Conservation (phyloP, 441 rosid genomes). For the Omphalea diandra region DNA sequence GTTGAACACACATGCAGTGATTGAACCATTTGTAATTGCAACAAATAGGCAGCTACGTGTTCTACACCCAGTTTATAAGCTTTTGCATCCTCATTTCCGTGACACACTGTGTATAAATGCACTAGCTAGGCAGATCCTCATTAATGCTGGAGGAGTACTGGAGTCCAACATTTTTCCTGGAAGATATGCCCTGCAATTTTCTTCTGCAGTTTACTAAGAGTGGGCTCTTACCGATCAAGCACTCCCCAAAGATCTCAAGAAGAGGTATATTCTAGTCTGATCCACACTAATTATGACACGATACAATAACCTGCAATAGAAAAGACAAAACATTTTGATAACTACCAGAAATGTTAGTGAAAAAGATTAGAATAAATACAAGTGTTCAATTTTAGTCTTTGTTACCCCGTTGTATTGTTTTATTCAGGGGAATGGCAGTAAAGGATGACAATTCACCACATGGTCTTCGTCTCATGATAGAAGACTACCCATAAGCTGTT, state of each 20-base stretch:
- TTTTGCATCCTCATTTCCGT: slow-evolving; percentile 75
- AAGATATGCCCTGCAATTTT: slow-evolving; percentile 71
- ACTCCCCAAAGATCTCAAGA: slow-evolving; percentile 72
- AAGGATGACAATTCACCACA: slow-evolving; percentile 52
- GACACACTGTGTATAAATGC: slow-evolving; percentile 90
- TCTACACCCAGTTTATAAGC: slow-evolving; percentile 76
- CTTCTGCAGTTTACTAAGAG: slow-evolving; percentile 56
- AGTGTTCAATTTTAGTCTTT: too few relatives aligned
- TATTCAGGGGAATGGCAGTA: slow-evolving; percentile 73
- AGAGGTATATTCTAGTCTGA: slow-evolving; percentile 41
- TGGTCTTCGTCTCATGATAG: slow-evolving; percentile 58
- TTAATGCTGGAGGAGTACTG: slow-evolving; percentile 70
- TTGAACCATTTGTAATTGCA: slow-evolving; percentile 80
- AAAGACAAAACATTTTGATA: too few relatives aligned
- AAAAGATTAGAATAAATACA: too few relatives aligned
- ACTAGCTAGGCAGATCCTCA: slow-evolving; percentile 61
- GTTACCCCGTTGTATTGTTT: background rate
- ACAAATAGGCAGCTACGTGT: slow-evolving; percentile 71
- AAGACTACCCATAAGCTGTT: slow-evolving; percentile 77
- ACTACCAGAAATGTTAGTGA: too few relatives aligned
- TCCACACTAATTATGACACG: background rate
- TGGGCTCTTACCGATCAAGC: slow-evolving; percentile 81
- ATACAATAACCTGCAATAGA: background rate
- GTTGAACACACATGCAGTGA: slow-evolving; percentile 70
- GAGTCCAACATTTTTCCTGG: slow-evolving; percentile 68